Conservation (phyloP, 495 filamentous ascomycete genomes). For the Penicillium desertorum region DNA sequence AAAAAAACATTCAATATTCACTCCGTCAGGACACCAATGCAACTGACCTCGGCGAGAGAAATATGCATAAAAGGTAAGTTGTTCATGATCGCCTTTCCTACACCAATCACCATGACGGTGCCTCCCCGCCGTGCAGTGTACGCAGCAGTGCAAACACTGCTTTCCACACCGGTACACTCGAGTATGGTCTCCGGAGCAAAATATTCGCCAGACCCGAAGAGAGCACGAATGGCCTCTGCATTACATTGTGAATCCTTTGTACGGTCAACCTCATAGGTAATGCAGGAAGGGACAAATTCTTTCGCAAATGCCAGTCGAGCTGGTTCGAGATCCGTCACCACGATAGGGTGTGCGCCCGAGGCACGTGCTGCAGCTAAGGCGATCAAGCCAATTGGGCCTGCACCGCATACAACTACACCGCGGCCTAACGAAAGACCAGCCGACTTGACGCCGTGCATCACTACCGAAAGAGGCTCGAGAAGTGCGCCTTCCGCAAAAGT, state of each 20-base stretch:
- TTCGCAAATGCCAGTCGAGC: slow-evolving; percentile 57
- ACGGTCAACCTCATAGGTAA: slow-evolving; percentile 53
- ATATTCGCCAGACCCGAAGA: slow-evolving; percentile 52
- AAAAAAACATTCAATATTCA: background rate
- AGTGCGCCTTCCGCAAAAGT: slow-evolving; percentile 68
- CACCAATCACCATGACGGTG: slow-evolving; percentile 61
- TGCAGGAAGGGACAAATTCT: slow-evolving; percentile 54
- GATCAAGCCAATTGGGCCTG: slow-evolving; percentile 73
- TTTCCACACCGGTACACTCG: slow-evolving; percentile 65
- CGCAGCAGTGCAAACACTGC: slow-evolving; percentile 55
- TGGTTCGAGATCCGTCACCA: slow-evolving; percentile 62
- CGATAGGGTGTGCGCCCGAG: slow-evolving; percentile 62
- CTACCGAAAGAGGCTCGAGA: slow-evolving; percentile 74
- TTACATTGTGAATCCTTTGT: slow-evolving; percentile 48
- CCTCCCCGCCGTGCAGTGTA: slow-evolving; percentile 59
- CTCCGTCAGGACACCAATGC: background rate
- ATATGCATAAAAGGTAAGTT: slow-evolving; percentile 68
- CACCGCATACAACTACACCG: slow-evolving; percentile 69
- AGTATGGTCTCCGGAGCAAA: slow-evolving; percentile 55
- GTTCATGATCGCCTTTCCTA: slow-evolving; percentile 59
- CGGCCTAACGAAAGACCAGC: slow-evolving; percentile 51
- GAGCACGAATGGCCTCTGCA: slow-evolving; percentile 50
- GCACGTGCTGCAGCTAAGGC: slow-evolving; percentile 58
- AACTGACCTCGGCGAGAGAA: slow-evolving; percentile 51
- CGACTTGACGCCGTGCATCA: slow-evolving; percentile 64